Base-by-base conservation (phyloP, 106 monocot species). In the Posidonia australis region DNA sequence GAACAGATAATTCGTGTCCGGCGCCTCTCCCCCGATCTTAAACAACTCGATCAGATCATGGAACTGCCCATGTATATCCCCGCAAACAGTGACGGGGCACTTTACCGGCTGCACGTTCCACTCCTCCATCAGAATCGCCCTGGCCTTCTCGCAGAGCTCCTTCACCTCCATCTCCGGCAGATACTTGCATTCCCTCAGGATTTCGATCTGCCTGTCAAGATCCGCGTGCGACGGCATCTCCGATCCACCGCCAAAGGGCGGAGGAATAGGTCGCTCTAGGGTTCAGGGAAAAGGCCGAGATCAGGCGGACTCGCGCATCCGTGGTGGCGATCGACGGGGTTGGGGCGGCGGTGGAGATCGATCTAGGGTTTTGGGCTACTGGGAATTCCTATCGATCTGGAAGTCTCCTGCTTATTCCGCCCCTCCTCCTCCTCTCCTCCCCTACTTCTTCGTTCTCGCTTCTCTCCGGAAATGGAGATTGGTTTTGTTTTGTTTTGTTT, bases 21-120 rank as follows among this genome's bases (percentile, higher is more conserved):
- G 80, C 13, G 66, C 58, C 21, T 83, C 74, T 13, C 87, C 83
- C 3, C 80, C 87, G 59, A 82, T 87, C 43, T 65, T 76, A 68
- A 87, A 87, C 44, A 83, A 72, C 77, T 87, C 79, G 52, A 87
- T 83, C 23, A 87, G 72, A 65, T 87, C 87, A 51, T 83, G 74
- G 65, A 87, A 87, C 76, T 83, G 83, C 54, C 87, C 87, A 14
- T 83, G 83, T 41, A 87, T 87, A 63, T 83, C 87, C 10, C 87
- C 87, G 44, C 87, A 87, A 9, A 87, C 80, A 10, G 83, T 87
- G 44, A 83, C 87, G 27, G 87, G 83, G 44, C 80, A 83, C 41
- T 74, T 76, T 9, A 87, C 83, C n/a, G 87, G 83, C 75, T 87
- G 87, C 20, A 87, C 83, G 69, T 87, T 87, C 82, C 82, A 87